Percentiles rank a stretch among this genome's conserved stretches.
Conservation (phyloP, 305 asterid genomes). For the Ajuga reptans region DNA sequence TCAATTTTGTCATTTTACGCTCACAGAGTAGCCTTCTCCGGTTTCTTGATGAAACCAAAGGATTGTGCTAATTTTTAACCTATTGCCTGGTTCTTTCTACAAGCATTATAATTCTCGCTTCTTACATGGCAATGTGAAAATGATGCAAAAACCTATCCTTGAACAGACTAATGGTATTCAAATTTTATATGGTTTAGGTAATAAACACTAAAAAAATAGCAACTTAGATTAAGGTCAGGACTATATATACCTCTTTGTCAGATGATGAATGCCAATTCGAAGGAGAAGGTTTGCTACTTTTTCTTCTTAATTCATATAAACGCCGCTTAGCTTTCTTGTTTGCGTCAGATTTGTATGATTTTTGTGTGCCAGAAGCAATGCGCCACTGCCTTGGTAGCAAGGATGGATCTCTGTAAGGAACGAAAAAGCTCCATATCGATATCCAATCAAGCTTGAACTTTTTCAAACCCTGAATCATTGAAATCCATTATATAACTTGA, state of each 20-base stretch:
- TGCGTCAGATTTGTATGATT: constrained; percentile 78
- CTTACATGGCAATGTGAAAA: background rate
- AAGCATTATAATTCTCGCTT: background rate
- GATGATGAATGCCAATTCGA: constrained; percentile 52
- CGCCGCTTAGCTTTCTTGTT: constrained; percentile 65
- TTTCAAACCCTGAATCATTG: constrained; percentile 71
- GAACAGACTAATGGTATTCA: too few relatives aligned
- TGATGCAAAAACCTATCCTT: background rate
- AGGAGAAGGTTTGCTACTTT: constrained; percentile 50
- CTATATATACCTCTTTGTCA: constrained; percentile 53
- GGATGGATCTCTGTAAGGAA: constrained; percentile 96
- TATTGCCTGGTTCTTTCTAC: background rate
- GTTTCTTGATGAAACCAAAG: background rate
- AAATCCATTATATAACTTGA: constrained; percentile 13
- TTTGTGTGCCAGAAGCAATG: constrained; percentile 87
- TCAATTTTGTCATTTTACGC: background rate
- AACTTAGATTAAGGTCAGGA: constrained; percentile 19
- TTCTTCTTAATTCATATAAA: constrained; percentile 52
- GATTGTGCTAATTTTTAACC: background rate
- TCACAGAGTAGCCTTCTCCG: background rate
- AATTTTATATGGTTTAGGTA: background rate
- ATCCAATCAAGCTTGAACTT: constrained; percentile 80
- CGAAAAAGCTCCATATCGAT: constrained; percentile 75
- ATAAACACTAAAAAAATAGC: background rate
- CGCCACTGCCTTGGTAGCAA: constrained; percentile 96